Evolutionary conservation across 805 yeast species (phyloP).

Genomic region (Millerozyma miso): DNA sequence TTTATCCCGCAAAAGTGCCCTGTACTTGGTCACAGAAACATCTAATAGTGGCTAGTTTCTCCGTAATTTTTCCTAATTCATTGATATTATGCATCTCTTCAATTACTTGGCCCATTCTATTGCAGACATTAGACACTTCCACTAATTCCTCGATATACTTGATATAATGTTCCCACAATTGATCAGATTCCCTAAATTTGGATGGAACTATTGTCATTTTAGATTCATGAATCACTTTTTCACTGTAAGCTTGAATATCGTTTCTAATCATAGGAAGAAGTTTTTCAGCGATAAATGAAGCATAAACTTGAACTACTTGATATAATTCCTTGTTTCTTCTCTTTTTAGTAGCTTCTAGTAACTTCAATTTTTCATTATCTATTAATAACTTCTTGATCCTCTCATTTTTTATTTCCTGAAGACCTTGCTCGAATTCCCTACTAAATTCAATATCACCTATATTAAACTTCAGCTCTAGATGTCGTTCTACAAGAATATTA

Average conservation of each 20-base stretch:
- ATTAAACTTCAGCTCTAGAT: slow-evolving; percentile 23
- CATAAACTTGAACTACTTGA: slow-evolving; percentile 23
- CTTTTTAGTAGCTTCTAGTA: slow-evolving; percentile 14
- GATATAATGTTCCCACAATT: slow-evolving; percentile 10
- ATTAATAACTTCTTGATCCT: slow-evolving; percentile 18
- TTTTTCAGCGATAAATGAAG: slow-evolving; percentile 20
- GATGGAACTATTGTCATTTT: slow-evolving; percentile 5
- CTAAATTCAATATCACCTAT: slow-evolving; percentile 14
- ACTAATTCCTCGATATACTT: slow-evolving; percentile 6
- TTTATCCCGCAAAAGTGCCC: background rate
- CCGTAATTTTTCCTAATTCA: slow-evolving; percentile 8
- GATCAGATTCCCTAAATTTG: slow-evolving; percentile 6
- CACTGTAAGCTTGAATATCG: slow-evolving; percentile 10
- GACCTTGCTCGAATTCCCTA: slow-evolving; percentile 5
- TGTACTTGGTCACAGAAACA: slow-evolving; percentile 1
- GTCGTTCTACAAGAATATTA: slow-evolving; percentile 9
- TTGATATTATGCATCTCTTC: slow-evolving; percentile 4
- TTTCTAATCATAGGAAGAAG: slow-evolving; percentile 26
- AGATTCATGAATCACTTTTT: slow-evolving; percentile 3
- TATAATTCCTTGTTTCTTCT: slow-evolving; percentile 21
- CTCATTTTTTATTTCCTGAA: slow-evolving; percentile 9
- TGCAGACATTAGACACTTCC: slow-evolving; percentile 7
- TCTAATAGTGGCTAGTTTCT: slow-evolving; percentile 9
- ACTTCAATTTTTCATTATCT: slow-evolving; percentile 24
- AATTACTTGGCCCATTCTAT: slow-evolving; percentile 6